Evolutionary conservation across 768 basidiomycete species (phyloP).

Genomic region (Boletales sp.): DNA sequence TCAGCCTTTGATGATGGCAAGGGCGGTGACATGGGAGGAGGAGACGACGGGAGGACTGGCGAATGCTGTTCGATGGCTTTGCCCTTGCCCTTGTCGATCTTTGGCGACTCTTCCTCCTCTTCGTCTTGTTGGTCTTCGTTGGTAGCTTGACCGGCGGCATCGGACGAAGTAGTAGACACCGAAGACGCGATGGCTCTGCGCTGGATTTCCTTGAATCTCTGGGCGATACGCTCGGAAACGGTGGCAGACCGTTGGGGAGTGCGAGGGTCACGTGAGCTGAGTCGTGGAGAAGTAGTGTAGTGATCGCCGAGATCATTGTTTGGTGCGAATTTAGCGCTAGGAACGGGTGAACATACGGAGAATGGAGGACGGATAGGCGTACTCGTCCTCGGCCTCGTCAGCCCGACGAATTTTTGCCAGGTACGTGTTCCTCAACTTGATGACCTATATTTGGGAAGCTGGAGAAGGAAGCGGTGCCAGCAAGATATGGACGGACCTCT

Average conservation of each 20-base stretch:
- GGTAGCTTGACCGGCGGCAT: conserved; percentile 21
- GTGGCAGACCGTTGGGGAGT: conserved; percentile 65
- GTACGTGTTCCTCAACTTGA: conserved; percentile 75
- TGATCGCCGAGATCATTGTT: conserved; percentile 59
- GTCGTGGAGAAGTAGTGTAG: conserved; percentile 77
- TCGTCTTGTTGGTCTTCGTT: conserved; percentile 30
- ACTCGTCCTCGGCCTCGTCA: conserved; percentile 95
- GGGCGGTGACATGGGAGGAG: conserved; percentile 61
- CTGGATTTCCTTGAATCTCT: conserved; percentile 79
- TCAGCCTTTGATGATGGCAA: conserved; percentile 46
- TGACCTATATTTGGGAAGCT: conserved; percentile 33
- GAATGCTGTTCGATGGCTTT: conserved; percentile 48
- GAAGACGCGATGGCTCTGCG: conserved; percentile 42
- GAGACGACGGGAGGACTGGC: conserved; percentile 41
- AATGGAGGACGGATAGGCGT: conserved; percentile 29
- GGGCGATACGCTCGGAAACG: conserved; percentile 83
- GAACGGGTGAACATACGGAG: conserved; percentile 8
- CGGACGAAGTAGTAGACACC: conserved; percentile 24
- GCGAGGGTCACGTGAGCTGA: conserved; percentile 54
- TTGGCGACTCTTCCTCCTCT: conserved; percentile 31
- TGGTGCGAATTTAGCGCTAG: conserved; percentile 86
- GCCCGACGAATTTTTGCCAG: conserved; percentile 75
- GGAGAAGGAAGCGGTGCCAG: background rate
- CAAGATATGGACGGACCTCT: conserved; percentile 43
- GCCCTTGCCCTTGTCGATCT: conserved; percentile 83